Base-by-base conservation (phyloP, 495 filamentous ascomycete species). In the Chaetomidium leptoderma region DNA sequence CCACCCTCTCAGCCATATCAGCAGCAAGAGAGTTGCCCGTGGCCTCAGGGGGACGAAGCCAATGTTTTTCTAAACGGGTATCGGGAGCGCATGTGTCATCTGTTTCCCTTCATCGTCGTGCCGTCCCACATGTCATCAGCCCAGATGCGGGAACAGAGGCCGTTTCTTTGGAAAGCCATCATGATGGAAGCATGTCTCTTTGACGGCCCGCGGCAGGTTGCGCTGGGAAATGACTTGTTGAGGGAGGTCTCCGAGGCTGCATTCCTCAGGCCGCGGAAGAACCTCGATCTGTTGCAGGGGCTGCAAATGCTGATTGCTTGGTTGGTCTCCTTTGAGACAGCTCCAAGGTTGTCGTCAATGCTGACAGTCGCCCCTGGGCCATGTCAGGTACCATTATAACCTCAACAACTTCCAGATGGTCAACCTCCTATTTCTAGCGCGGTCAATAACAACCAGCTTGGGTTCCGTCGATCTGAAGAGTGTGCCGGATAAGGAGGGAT, bases 161-260 rank as follows among this genome's bases (percentile, higher is more conserved):
- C 67, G 16, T 66, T 68, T 39, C 42, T 72, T 19, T 72, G 69
- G 69, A 70, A 69, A 46, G 67, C 57, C 37, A 37, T 68, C 53
- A 70, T 72, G 69, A 58, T 72, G 56, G 51, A 62, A 50, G 61
- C 60, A 23, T 66, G 57, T 48, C 62, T 63, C 44, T 50, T 61
- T 11, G 63, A 72, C 53, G 69, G 69, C 4, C 14, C 33, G n/a
- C 52, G 65, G 23, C 69, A 72, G 44, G 45, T 63, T 6, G 48
- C 43, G 9, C 35, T 68, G 36, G 69, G 64, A 0, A 53, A 64
- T 27, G 59, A 64, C 56, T 51, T 72, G 32, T 53, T 72, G 49
- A 44, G 45, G 13, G 66, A 70, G 10, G 57, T 70, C 17, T 37
- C 57, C 40, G 57, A 58, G 51, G 63, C 62, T 13, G 55, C 63